phyloP scores from a whole-genome alignment of 139 green algal species.

The Diplosphaera chodatii region DNA sequence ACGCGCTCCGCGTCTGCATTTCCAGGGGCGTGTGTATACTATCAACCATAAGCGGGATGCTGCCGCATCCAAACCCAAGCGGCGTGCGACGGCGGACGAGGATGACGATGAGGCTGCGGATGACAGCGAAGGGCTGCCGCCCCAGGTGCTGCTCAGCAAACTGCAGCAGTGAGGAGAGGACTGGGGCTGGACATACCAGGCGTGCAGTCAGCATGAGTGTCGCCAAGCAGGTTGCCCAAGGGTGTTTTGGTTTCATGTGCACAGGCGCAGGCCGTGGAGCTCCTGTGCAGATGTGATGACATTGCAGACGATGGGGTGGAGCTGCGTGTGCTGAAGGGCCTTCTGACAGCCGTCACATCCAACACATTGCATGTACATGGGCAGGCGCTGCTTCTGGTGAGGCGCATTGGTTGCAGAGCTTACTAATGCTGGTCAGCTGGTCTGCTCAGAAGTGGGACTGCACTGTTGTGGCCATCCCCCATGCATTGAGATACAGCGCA shows the following conservation, averaged over 20 bases:
- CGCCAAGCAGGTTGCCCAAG: no score
- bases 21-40: constrained; percentile 32
- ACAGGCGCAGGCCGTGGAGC: constrained; percentile 71
- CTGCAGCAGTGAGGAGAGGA: no score
- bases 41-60: constrained; percentile 27
- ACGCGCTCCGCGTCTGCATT: no score
- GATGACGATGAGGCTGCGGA: constrained; percentile 9
- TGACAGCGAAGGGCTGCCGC: constrained; percentile 14
- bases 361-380: constrained; percentile 75
- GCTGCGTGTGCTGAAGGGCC: constrained; percentile 79
- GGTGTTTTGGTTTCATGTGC: no score
- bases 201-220: no score
- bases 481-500: no score
- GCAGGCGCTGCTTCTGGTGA: constrained; percentile 48
- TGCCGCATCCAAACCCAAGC: constrained; percentile 17
- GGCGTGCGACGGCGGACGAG: constrained; percentile 21
- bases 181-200: no score
- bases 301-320: constrained; percentile 88
- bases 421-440: no score
- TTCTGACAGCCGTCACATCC: constrained; percentile 85
- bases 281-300: constrained; percentile 84
- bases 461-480: no score
- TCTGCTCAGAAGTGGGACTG: no score
- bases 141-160: no score
- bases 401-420: no score